phyloP scores from a whole-genome alignment of 257 asterid genomes.

The Solanum neorickii region DNA sequence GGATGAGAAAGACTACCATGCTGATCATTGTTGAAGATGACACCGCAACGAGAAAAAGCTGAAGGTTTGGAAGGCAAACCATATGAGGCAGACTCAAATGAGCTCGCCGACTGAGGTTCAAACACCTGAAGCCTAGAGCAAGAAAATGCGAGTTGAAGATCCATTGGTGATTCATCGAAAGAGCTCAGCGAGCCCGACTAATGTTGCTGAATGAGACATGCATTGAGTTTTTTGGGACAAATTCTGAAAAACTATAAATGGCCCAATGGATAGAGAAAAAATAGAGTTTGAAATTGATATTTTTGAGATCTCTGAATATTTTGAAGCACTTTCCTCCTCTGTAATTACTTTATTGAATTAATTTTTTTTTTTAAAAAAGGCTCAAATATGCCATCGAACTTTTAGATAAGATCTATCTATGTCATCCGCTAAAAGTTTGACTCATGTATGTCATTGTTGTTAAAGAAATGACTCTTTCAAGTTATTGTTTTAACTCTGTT shows the following conservation, averaged over 20 bases:
- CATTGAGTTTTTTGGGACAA: too few species aligned
- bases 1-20: neutral
- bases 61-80: neutral
- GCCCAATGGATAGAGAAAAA: neutral
- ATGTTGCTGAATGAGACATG: neutral
- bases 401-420: too few species aligned
- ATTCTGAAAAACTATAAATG: neutral
- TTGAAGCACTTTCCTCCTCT: neutral
- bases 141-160: neutral
- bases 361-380: too few species aligned
- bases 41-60: neutral
- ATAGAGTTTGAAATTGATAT: neutral
- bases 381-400: too few species aligned
- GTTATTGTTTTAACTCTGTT: too few species aligned
- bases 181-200: neutral
- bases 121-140: neutral
- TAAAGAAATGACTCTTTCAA: too few species aligned
- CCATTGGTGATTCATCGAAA: neutral
- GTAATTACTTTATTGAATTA: too few species aligned
- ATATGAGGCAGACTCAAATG: neutral
- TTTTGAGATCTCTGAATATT: neutral
- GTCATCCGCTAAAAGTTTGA: too few species aligned
- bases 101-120: neutral
- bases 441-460: too few species aligned
- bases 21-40: neutral